Conservation (phyloP, 495 filamentous ascomycete genomes). For the Haplographium delicatum region DNA sequence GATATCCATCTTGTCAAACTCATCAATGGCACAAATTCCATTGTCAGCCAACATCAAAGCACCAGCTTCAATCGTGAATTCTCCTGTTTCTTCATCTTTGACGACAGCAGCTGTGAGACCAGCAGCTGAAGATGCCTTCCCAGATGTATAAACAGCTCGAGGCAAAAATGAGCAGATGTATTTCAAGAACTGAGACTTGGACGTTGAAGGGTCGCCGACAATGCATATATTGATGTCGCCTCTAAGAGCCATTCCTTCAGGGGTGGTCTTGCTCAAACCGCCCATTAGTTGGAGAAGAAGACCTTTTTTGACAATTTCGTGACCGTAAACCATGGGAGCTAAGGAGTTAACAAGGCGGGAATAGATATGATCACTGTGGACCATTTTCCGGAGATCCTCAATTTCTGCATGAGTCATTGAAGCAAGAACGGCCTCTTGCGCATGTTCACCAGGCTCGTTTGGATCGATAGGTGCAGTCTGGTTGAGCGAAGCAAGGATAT, state of each 20-base stretch:
- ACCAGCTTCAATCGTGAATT: conserved; percentile 98
- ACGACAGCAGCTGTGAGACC: conserved; percentile 97
- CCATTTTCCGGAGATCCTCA: conserved; percentile 84
- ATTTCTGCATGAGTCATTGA: conserved; percentile 82
- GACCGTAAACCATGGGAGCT: conserved; percentile 96
- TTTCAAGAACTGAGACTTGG: conserved; percentile 97
- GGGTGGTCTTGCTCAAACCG: conserved; percentile 83
- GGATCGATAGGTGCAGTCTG: conserved; percentile 61
- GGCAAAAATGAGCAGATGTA: conserved; percentile 95
- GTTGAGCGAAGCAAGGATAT: conserved; percentile 77
- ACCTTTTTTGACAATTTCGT: conserved; percentile 97
- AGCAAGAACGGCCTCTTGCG: conserved; percentile 80
- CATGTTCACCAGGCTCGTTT: conserved; percentile 66
- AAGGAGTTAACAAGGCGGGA: conserved; percentile 87
- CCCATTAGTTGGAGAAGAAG: conserved; percentile 89
- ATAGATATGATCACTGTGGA: conserved; percentile 94
- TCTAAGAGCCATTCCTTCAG: conserved; percentile 88
- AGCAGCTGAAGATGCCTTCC: conserved; percentile 95
- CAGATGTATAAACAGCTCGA: conserved; percentile 94
- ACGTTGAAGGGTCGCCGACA: conserved; percentile 96
- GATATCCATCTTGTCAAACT: conserved; percentile 99
- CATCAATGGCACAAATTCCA: conserved; percentile 97
- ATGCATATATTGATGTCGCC: conserved; percentile 99
- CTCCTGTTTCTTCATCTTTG: conserved; percentile 96
- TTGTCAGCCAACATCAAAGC: conserved; percentile 97